Base-by-base conservation (phyloP, 1,284 basidiomycete species). In the Limonomyces culmigenus region DNA sequence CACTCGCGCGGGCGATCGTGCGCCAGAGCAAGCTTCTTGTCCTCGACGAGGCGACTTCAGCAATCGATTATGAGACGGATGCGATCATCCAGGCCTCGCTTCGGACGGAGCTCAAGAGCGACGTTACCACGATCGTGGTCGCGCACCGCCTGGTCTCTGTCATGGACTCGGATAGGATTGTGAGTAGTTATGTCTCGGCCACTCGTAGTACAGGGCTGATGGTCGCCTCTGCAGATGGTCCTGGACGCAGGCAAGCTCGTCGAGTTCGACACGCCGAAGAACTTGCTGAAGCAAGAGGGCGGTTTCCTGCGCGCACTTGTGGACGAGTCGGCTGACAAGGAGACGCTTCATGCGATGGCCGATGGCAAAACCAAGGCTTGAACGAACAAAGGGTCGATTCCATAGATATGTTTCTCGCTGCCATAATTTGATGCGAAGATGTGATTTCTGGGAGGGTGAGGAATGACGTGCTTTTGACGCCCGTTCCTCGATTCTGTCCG, bases 61-160 rank as follows among this genome's bases (percentile, higher is more conserved):
- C 43, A 32, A 42, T 43, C 63, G 70, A 75, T 47, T 67, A 71
- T 42, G 62, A 66, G 44, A 75, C 69, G 3, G 70, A 75, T 40
- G 42, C 63, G 0, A 53, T 71, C 41, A 74, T 76, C 34, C 73
- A 77, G 50, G 52, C 55, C 2, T 68, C 71, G 4, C 55, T 76
- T 29, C 58, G 71, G 6, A 60, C 58, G 33, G 64, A 69, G 43
- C 58, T 77, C 19, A 58, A 52, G 8, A 51, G 56, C 3, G 70
- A 69, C 40, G 65, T 68, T 5, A 77, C 73, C 0, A 49, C 78
- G 3, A 60, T 79, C 32, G 76, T 71, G 11, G 58, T 79, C 34
- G 77, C 77, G 1, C 76, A 79, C 50, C 66, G 76, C 23, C 53
- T 80, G 11, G 74, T 75, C 45, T 79, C 74, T 1, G 72, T 79